phyloP scores from a whole-genome alignment of 768 basidiomycete species.

The Tricholoma furcatifolium region DNA sequence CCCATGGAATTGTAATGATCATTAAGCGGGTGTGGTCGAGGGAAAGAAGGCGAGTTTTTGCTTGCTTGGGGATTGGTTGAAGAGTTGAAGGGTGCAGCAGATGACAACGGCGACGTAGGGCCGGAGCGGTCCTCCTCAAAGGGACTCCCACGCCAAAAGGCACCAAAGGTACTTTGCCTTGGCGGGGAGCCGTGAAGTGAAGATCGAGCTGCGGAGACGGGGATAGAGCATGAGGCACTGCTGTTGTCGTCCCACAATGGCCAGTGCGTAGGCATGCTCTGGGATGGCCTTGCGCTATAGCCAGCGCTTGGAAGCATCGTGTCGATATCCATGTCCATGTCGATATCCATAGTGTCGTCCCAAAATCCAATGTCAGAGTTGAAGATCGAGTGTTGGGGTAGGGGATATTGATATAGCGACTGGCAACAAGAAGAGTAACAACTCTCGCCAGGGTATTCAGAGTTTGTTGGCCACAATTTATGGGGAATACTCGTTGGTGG shows the following conservation, averaged over 20 bases:
- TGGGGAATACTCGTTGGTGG: conserved; percentile 8
- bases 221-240: conserved; percentile 6
- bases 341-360: conserved; percentile 11
- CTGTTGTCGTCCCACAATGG: conserved; percentile 7
- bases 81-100: conserved; percentile 2
- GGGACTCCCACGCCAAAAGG: conserved; percentile 9
- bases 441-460: neutral
- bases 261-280: conserved; percentile 4
- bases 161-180: conserved; percentile 3
- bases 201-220: conserved; percentile 14
- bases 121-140: conserved; percentile 12
- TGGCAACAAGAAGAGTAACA: conserved; percentile 1
- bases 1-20: conserved; percentile 5
- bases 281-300: neutral
- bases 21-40: conserved; percentile 8
- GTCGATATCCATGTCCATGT: conserved; percentile 8
- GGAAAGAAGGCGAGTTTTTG: neutral
- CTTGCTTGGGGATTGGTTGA: conserved; percentile 2
- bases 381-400: neutral
- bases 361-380: conserved; percentile 7
- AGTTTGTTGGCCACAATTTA: conserved; percentile 9
- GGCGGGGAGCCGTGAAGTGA: conserved; percentile 8
- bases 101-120: conserved; percentile 11
- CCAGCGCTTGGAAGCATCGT: neutral
- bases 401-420: conserved; percentile 1